Conservation (phyloP, 2,329 filamentous ascomycete genomes). For the Pseudogymnoascus sp. region DNA sequence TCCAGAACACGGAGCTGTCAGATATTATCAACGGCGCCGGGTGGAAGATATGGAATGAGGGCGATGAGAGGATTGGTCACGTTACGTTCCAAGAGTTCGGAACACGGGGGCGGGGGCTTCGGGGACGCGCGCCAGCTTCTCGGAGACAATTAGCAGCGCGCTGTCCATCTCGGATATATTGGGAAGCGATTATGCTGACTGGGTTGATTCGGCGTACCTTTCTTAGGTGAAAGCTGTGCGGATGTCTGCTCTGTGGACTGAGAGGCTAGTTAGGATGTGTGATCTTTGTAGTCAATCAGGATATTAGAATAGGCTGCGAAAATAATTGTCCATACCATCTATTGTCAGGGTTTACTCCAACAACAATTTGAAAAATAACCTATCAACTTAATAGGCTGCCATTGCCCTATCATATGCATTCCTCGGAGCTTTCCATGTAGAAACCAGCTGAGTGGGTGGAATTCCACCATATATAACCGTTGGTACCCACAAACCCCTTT, state of each 20-base stretch:
- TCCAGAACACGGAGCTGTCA: constrained; percentile 41
- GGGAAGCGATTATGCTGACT: constrained; percentile 36
- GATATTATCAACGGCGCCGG: constrained; percentile 45
- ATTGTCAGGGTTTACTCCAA: neutral
- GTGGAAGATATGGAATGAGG: constrained; percentile 43
- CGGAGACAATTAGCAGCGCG: constrained; percentile 33
- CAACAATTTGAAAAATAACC: neutral
- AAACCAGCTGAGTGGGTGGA: neutral
- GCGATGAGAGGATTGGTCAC: constrained; percentile 36
- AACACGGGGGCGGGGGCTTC: constrained; percentile 45
- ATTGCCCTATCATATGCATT: neutral
- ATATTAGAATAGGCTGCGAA: neutral
- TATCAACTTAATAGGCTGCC: neutral
- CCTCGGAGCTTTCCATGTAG: neutral
- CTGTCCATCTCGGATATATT: constrained; percentile 39
- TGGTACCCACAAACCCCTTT: neutral
- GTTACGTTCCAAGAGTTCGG: constrained; percentile 46
- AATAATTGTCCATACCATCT: neutral
- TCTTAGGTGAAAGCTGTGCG: constrained; percentile 15
- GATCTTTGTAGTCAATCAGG: neutral
- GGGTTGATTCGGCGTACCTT: constrained; percentile 38
- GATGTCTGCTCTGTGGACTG: neutral
- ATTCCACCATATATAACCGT: neutral
- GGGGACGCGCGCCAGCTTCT: constrained; percentile 43
- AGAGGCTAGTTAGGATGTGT: neutral